Evolutionary conservation across 139 green algal genomes (phyloP).

Genomic region (Chlamydomonas sphaeroides): DNA sequence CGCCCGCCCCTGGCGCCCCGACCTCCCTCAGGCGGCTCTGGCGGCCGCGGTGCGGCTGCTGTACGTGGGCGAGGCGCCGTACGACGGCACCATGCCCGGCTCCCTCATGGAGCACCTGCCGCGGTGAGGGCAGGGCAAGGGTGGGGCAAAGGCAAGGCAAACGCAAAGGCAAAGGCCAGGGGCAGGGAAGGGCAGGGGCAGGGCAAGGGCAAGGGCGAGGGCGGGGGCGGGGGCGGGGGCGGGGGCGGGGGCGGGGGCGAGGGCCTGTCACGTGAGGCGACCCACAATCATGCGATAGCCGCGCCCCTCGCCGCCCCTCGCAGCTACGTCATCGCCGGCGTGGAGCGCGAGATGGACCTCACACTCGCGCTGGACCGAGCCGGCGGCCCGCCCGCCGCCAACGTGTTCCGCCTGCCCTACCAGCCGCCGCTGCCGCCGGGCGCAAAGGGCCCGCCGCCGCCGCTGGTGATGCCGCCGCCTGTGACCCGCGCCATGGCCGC

Average conservation of each 20-base stretch:
- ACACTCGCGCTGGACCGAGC: background rate
- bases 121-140: background rate
- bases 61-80: conserved; percentile 32
- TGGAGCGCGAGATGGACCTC: conserved; percentile 32
- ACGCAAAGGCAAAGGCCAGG: background rate
- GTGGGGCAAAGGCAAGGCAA: background rate
- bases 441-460: background rate
- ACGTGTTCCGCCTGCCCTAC: conserved; percentile 28
- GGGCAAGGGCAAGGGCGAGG: background rate
- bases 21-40: too few relatives aligned
- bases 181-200: background rate
- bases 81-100: conserved; percentile 30
- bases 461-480: conserved; percentile 6
- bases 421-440: conserved; percentile 16
- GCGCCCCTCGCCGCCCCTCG: too few relatives aligned
- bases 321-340: conserved; percentile 29
- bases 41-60: conserved; percentile 16
- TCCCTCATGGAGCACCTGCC: conserved; percentile 35
- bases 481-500: conserved; percentile 15
- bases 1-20: too few relatives aligned
- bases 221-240: too few relatives aligned
- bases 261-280: too few relatives aligned
- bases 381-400: background rate
- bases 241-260: background rate
- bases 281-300: too few relatives aligned